A percentile compares a stretch with the other conserved stretches of the same genome.
Conservation (phyloP, 106 monocot species). For the Allium cepa region DNA sequence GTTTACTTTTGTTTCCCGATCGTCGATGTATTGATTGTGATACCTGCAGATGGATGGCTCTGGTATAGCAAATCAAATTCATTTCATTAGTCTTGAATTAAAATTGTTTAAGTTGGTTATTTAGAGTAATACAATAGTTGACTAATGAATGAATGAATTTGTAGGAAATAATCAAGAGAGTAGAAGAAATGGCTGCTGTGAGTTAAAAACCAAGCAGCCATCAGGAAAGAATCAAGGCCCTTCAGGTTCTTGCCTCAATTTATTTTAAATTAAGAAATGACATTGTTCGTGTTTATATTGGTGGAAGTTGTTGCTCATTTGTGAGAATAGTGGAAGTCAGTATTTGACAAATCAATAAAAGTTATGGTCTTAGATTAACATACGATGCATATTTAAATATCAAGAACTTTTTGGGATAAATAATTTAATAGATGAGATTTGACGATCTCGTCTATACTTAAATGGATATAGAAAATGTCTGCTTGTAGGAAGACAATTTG, state of each 20-base stretch:
- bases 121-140: not conserved
- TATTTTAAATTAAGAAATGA: no score
- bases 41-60: slow-evolving; percentile 61
- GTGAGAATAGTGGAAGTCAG: no score
- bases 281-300: no score
- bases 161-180: slow-evolving; percentile 25
- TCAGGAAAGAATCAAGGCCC: slow-evolving; percentile 49
- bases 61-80: slow-evolving; percentile 15
- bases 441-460: no score
- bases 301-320: no score
- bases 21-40: slow-evolving; percentile 48
- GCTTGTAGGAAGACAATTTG: no score
- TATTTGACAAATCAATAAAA: no score
- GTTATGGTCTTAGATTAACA: no score
- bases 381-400: no score
- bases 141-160: not conserved
- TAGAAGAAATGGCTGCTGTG: slow-evolving; percentile 34
- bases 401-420: no score
- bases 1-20: slow-evolving; percentile 10
- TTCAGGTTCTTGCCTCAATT: slow-evolving; percentile 36
- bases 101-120: not conserved
- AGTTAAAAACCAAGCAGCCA: slow-evolving; percentile 24
- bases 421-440: no score
- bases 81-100: not conserved
- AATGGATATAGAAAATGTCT: no score